These are phyloP conservation scores for Grosmannia serpens DNA, from an alignment of 2,329 filamentous ascomycete genomes.

Conservation along the genomic window DNA sequence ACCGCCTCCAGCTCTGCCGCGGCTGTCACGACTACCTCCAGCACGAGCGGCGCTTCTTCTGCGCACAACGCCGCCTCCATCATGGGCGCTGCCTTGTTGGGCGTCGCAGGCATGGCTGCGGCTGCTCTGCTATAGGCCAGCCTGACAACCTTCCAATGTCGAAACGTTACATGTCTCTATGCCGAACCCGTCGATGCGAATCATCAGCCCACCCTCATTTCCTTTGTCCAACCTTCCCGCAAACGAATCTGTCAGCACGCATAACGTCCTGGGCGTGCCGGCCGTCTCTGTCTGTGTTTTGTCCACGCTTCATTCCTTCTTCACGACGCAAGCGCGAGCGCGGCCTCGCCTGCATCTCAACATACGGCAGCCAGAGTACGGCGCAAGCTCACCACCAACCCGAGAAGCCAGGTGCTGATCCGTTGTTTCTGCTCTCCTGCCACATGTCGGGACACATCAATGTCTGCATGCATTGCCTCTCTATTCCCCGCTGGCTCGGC, in stretches of 20 bases:
- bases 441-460: background rate
- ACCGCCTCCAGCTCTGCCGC: constrained; percentile 19
- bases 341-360: background rate
- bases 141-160: background rate
- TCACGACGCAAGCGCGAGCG: background rate
- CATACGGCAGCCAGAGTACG: background rate
- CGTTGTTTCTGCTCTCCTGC: background rate
- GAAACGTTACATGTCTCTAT: background rate
- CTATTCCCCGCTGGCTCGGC: background rate
- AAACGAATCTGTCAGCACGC: background rate
- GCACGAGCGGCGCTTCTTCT: constrained; percentile 30
- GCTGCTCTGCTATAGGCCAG: constrained; percentile 38
- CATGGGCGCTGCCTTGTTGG: constrained; percentile 23
- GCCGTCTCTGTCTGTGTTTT: background rate
- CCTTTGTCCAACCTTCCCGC: constrained; percentile 11
- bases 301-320: background rate
- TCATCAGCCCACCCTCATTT: constrained; percentile 18
- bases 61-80: constrained; percentile 38
- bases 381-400: background rate
- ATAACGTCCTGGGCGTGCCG: background rate
- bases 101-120: constrained; percentile 23
- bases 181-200: constrained; percentile 19
- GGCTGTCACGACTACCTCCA: constrained; percentile 20
- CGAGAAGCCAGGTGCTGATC: background rate
- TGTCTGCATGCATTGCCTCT: background rate